phyloP scores from a whole-genome alignment of 805 yeast genomes.

The Isabelozyma gotoi region DNA sequence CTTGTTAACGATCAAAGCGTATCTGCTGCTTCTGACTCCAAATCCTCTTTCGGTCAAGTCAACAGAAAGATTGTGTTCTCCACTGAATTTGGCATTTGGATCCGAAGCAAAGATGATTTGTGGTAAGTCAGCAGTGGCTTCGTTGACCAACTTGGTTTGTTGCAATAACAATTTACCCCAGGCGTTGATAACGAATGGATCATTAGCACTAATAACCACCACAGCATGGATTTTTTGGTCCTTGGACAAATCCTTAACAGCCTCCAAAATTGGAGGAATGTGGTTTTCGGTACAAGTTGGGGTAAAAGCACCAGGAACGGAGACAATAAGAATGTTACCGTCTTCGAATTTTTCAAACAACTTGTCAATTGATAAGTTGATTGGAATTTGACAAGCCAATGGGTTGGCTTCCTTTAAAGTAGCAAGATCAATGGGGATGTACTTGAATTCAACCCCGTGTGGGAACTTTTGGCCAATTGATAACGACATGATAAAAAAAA shows the following conservation, averaged over 20 bases:
- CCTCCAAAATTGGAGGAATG: conserved; percentile 36
- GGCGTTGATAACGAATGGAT: conserved; percentile 43
- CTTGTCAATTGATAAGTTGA: conserved; percentile 32
- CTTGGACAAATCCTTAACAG: conserved; percentile 27
- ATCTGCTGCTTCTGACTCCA: conserved; percentile 41
- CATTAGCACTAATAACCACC: conserved; percentile 40
- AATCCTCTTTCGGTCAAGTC: conserved; percentile 37
- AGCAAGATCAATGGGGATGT: conserved; percentile 36
- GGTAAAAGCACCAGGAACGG: conserved; percentile 46
- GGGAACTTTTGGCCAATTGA: conserved; percentile 34
- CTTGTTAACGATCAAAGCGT: conserved; percentile 34
- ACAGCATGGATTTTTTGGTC: conserved; percentile 29
- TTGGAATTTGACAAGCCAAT: conserved; percentile 36
- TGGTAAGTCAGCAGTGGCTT: conserved; percentile 15
- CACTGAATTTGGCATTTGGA: conserved; percentile 34
- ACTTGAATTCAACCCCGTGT: conserved; percentile 28
- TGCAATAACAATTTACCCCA: conserved; percentile 43
- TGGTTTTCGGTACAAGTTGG: conserved; percentile 47
- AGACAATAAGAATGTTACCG: conserved; percentile 30
- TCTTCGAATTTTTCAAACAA: conserved; percentile 22
- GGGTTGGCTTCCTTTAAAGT: conserved; percentile 22
- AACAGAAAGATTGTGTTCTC: conserved; percentile 24
- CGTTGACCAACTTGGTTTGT: conserved; percentile 14
- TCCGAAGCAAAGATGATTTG: conserved; percentile 40
- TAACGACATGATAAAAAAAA: background rate